Percentiles rank a stretch among this genome's conserved stretches.
These are phyloP conservation scores for Selaginella tamariscina DNA, from an alignment of 75 land plant species.

Conservation along the genomic window DNA sequence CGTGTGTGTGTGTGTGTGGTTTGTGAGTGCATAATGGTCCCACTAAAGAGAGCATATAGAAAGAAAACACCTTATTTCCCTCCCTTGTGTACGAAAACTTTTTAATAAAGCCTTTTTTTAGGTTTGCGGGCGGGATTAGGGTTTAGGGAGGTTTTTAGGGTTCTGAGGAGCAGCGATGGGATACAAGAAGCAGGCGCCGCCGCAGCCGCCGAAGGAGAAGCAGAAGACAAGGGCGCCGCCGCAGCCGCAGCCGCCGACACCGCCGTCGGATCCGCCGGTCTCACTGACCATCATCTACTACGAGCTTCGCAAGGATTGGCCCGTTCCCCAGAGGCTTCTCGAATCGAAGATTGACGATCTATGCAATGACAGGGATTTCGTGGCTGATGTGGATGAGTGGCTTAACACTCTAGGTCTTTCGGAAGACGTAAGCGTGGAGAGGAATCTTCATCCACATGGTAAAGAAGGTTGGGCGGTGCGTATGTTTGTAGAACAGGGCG, in stretches of 20 bases:
- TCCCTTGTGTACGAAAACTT: no score
- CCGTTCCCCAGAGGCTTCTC: neutral
- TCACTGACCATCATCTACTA: neutral
- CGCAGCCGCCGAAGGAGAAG: neutral
- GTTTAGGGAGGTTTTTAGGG: neutral
- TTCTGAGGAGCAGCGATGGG: no score
- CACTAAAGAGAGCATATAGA: no score
- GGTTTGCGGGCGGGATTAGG: neutral
- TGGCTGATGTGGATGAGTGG: neutral
- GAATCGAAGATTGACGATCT: neutral
- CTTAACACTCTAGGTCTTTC: neutral
- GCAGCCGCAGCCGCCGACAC: neutral
- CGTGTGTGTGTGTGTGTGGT: no score
- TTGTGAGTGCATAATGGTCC: no score
- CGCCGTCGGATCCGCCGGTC: neutral
- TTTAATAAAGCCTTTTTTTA: neutral
- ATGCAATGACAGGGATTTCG: neutral
- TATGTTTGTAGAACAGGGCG: neutral
- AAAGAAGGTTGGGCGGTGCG: neutral
- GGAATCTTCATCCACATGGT: neutral
- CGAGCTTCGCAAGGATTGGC: slow-evolving; percentile 2
- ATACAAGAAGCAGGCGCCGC: neutral
- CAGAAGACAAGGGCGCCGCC: neutral
- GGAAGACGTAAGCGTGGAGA: neutral
- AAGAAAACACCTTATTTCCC: no score